A percentile compares a stretch with the other conserved stretches of the same genome.
Conservation (phyloP, 345 rosid species). For the Mangifera indica region DNA sequence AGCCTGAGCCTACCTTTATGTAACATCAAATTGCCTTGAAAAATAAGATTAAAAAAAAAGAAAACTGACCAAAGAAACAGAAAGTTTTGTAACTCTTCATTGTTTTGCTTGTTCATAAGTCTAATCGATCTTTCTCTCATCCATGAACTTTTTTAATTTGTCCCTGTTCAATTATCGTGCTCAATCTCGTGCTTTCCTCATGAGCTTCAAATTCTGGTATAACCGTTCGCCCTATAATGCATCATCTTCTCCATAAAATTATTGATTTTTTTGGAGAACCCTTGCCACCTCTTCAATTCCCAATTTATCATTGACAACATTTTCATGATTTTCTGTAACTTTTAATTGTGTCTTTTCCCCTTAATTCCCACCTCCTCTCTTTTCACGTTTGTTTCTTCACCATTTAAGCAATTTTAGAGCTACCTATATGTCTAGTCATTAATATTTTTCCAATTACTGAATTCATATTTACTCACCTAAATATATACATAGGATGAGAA, state of each 20-base stretch:
- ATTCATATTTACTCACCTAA: no score
- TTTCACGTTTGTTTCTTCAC: background rate
- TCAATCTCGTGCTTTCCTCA: conserved; percentile 17
- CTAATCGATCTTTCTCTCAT: background rate
- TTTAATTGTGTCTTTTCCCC: background rate
- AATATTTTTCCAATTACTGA: no score
- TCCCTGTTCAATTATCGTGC: conserved; percentile 17
- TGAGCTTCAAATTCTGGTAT: conserved; percentile 10
- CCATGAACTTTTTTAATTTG: background rate
- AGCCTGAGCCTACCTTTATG: no score
- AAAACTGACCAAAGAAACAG: background rate
- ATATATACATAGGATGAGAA: background rate
- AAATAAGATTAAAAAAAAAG: background rate
- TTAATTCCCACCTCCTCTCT: background rate
- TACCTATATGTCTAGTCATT: background rate
- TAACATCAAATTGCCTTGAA: no score
- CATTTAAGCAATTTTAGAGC: background rate
- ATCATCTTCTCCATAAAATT: background rate
- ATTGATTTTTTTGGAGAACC: background rate
- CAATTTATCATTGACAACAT: background rate
- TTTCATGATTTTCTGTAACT: background rate
- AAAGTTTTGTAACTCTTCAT: conserved; percentile 12
- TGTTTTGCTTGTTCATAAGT: background rate
- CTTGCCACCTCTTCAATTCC: background rate
- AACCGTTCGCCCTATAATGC: conserved; percentile 22